These are phyloP conservation scores for Plantago coronopus DNA, from an alignment of 305 asterid genomes.

Conservation along the genomic window DNA sequence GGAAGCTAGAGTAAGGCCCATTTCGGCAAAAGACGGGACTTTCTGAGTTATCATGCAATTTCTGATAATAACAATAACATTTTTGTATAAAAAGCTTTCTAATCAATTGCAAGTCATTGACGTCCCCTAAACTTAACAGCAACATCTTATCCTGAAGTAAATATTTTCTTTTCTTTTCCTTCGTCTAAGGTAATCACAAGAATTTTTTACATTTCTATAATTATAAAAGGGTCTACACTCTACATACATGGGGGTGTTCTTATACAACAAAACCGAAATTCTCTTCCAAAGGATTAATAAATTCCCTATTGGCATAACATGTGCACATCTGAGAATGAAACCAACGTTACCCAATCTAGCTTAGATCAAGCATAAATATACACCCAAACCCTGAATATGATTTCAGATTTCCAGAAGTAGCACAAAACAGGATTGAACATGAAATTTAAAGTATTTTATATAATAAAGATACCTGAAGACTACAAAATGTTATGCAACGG, in stretches of 20 bases:
- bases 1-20: constrained; percentile 60
- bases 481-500: constrained; percentile 65
- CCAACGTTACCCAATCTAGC: neutral
- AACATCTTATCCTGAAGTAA: neutral
- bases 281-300: too few relatives aligned
- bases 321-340: neutral
- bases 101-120: constrained; percentile 13
- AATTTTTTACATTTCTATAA: neutral
- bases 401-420: neutral
- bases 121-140: neutral
- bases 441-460: neutral
- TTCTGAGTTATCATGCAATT: constrained; percentile 14
- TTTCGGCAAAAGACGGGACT: constrained; percentile 40
- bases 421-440: neutral
- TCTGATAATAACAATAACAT: constrained; percentile 15
- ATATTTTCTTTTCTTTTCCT: too few relatives aligned
- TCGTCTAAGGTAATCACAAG: neutral
- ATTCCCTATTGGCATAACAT: too few relatives aligned
- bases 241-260: neutral
- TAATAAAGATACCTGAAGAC: neutral
- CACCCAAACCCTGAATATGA: neutral
- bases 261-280: neutral
- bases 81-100: constrained; percentile 13
- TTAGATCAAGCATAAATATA: neutral
- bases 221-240: neutral